phyloP scores from a whole-genome alignment of 345 rosid species.

The Syzygium aromaticum region DNA sequence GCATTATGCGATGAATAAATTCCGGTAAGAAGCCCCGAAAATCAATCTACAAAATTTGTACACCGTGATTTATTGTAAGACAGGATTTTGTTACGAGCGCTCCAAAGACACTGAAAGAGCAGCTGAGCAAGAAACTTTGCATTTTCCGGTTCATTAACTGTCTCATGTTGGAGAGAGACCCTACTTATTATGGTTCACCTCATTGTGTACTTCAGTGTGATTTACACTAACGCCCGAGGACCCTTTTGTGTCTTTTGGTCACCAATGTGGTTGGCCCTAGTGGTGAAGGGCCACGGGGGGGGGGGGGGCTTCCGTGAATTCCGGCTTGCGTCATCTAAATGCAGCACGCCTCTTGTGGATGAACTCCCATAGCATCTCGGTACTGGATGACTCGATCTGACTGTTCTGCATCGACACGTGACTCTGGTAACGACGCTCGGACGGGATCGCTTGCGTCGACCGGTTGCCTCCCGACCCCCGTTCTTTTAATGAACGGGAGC shows the following conservation, averaged over 20 bases:
- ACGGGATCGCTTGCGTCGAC: neutral
- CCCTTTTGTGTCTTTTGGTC: neutral
- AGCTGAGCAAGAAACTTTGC: neutral
- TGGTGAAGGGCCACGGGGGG: too few relatives aligned
- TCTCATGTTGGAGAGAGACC: neutral
- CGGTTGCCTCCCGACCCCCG: neutral
- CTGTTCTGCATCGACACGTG: accelerated
- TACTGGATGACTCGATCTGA: neutral
- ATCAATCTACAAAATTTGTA: neutral
- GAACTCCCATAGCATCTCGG: neutral
- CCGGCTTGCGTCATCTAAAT: neutral
- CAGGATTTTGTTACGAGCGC: too few relatives aligned
- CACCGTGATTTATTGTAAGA: neutral
- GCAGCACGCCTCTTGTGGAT: too few relatives aligned
- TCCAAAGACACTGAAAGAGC: too few relatives aligned
- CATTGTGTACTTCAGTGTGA: neutral
- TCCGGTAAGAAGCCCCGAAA: neutral
- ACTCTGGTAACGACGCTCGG: neutral
- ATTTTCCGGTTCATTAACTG: neutral
- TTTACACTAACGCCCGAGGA: neutral
- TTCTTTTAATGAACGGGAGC: neutral
- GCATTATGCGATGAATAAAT: neutral
- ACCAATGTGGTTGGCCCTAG: neutral
- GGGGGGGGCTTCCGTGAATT: neutral
- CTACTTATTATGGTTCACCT: neutral